These are phyloP conservation scores for Boletus rufocinnamomeus DNA, from an alignment of 768 basidiomycete genomes.

Conservation along the genomic window DNA sequence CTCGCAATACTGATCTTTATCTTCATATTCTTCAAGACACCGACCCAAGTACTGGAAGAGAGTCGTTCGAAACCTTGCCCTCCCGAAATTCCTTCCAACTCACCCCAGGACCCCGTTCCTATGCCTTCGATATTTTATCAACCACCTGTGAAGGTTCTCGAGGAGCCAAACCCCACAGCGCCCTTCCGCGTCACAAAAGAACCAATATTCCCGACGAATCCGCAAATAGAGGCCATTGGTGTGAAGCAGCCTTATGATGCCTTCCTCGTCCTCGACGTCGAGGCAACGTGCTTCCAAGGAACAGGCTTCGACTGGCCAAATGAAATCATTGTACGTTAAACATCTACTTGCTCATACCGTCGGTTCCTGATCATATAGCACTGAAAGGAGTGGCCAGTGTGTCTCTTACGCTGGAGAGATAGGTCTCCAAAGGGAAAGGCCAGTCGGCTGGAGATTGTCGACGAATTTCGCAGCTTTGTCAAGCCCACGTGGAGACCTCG, in stretches of 20 bases:
- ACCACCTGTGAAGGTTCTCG: conserved; percentile 9
- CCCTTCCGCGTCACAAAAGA: conserved; percentile 8
- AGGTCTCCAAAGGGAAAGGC: conserved; percentile 51
- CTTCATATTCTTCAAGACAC: conserved; percentile 2
- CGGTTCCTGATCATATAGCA: conserved; percentile 9
- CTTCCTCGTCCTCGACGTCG: conserved; percentile 88
- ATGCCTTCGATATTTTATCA: conserved; percentile 26
- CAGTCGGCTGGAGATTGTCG: conserved; percentile 63
- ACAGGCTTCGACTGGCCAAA: conserved; percentile 81
- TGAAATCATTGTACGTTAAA: conserved; percentile 82
- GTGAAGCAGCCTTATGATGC: conserved; percentile 62
- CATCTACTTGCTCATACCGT: conserved; percentile 19
- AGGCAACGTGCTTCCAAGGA: conserved; percentile 76
- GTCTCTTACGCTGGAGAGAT: conserved; percentile 81
- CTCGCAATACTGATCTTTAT: conserved; percentile 12
- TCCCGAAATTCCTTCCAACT: neutral
- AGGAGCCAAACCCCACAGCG: conserved; percentile 1
- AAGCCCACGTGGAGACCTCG: conserved; percentile 82
- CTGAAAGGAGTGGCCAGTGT: conserved; percentile 88
- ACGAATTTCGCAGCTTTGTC: conserved; percentile 88
- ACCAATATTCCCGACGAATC: neutral
- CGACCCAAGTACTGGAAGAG: neutral
- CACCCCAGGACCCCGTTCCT: neutral
- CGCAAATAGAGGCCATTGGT: conserved; percentile 15
- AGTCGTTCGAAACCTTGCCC: neutral